Conservation (phyloP, 1,139 yeast genomes). For the Sugiyamaella neomexicana region DNA sequence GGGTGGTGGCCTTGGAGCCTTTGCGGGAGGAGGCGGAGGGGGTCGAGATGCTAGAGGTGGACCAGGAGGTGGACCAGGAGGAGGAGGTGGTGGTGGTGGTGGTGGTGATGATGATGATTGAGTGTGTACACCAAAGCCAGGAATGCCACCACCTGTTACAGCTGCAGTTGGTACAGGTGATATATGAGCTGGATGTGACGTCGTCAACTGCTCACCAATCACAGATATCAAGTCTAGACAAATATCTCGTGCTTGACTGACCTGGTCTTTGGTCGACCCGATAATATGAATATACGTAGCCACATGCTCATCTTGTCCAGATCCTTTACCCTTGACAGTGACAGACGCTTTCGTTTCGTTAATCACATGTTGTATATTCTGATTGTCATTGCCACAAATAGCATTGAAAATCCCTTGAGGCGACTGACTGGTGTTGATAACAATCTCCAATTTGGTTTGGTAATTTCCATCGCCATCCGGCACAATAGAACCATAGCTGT, state of each 20-base stretch:
- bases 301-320: constrained; percentile 40
- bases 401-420: constrained; percentile 38
- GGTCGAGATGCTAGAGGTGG: constrained; percentile 21
- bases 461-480: constrained; percentile 9
- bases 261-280: constrained; percentile 35
- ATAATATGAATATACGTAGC: constrained; percentile 39
- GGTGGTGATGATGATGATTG: not conserved
- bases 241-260: constrained; percentile 38
- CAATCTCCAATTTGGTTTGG: constrained; percentile 36
- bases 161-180: not conserved
- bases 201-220: constrained; percentile 33
- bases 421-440: constrained; percentile 27
- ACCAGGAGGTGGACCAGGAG: constrained; percentile 18
- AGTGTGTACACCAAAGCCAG: not conserved
- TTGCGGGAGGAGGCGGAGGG: constrained; percentile 19
- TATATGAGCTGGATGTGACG: not conserved
- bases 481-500: not conserved
- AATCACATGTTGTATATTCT: constrained; percentile 43
- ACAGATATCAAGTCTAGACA: constrained; percentile 39
- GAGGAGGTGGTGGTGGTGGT: constrained; percentile 10
- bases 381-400: constrained; percentile 42
- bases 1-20: constrained; percentile 23
- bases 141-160: not conserved
- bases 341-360: constrained; percentile 40
- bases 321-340: constrained; percentile 43